Percentiles rank a stretch among this genome's conserved stretches.
phyloP scores from a whole-genome alignment of 164 flowering plant genomes.

The Magnolia kwangsiensis region DNA sequence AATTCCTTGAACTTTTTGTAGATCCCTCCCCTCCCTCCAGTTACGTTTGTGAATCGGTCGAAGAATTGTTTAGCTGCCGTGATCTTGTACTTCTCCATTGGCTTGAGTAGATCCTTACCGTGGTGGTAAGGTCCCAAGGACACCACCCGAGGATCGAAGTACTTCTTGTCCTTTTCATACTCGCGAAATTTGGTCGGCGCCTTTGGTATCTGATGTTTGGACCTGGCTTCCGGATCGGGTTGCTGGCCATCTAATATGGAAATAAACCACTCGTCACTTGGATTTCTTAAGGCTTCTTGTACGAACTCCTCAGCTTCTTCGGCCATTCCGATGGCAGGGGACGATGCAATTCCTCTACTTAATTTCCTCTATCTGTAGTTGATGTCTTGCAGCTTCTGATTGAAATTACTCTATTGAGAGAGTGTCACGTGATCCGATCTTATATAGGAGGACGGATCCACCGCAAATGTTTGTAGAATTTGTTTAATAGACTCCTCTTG shows the following conservation, averaged over 20 bases:
- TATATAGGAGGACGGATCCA: no score
- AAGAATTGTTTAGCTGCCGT: conserved; percentile 6
- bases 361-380: no score
- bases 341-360: no score
- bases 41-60: background rate
- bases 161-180: background rate
- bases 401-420: no score
- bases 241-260: background rate
- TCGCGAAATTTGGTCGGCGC: background rate
- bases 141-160: conserved; percentile 8
- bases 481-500: no score
- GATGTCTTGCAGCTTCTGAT: no score
- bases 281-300: no score
- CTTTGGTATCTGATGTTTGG: background rate
- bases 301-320: no score
- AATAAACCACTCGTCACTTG: background rate
- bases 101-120: conserved; percentile 6
- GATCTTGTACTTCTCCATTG: conserved; percentile 15
- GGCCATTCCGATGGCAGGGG: no score
- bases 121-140: conserved; percentile 26
- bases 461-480: no score
- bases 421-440: no score
- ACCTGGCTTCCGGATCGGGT: background rate
- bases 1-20: background rate
- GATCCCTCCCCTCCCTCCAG: background rate